These are phyloP conservation scores for Citrus maxima DNA, from an alignment of 345 rosid genomes.

Conservation along the genomic window DNA sequence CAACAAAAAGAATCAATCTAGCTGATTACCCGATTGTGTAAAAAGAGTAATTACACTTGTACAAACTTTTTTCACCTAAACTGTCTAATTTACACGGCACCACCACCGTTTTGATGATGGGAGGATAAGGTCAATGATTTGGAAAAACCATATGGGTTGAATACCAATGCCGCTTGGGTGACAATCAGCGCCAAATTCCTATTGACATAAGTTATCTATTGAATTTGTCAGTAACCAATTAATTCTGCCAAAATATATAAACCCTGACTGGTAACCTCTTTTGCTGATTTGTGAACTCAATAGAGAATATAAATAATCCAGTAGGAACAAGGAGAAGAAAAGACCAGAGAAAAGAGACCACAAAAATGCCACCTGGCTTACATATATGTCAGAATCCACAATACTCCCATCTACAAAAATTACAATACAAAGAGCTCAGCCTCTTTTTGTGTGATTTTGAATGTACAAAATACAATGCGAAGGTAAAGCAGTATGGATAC, in stretches of 20 bases:
- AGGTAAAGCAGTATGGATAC: neutral
- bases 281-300: neutral
- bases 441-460: neutral
- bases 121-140: neutral
- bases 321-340: neutral
- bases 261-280: neutral
- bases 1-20: neutral
- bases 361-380: neutral
- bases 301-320: neutral
- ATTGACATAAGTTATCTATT: neutral
- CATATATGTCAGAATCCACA: neutral
- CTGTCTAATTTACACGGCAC: neutral
- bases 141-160: neutral
- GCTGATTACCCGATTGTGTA: neutral
- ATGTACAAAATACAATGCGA: slow-evolving; percentile 3
- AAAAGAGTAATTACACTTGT: neutral
- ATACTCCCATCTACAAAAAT: neutral
- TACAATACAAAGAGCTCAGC: neutral
- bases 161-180: neutral
- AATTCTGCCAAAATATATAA: neutral
- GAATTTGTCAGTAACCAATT: neutral
- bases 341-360: neutral
- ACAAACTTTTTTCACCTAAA: neutral
- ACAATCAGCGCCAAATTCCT: neutral
- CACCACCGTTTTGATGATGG: neutral